These are phyloP conservation scores for Strobilomyces dryophilus DNA, from an alignment of 768 basidiomycete genomes.

Conservation along the genomic window DNA sequence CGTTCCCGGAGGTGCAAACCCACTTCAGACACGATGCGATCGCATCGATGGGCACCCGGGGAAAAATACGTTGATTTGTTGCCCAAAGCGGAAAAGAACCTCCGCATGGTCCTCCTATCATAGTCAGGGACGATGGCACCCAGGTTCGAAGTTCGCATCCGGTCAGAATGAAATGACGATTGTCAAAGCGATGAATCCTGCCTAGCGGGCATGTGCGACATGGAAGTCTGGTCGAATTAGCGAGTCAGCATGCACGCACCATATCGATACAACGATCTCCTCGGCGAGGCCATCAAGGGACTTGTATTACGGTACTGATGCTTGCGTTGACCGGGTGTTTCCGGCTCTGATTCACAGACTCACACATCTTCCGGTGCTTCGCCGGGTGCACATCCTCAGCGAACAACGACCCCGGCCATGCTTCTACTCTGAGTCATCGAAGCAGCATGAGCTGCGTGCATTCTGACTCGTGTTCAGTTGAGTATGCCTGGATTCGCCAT, in stretches of 20 bases:
- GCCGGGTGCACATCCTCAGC: too few relatives aligned
- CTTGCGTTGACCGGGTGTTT: too few relatives aligned
- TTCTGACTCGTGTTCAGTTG: too few relatives aligned
- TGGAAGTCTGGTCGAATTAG: not conserved
- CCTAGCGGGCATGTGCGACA: not conserved
- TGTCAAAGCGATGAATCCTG: not conserved
- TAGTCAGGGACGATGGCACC: not conserved
- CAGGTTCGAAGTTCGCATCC: not conserved
- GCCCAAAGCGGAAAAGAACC: conserved; percentile 9
- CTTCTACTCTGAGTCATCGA: too few relatives aligned
- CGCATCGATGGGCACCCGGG: conserved; percentile 9
- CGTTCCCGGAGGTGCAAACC: not conserved
- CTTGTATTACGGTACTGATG: too few relatives aligned
- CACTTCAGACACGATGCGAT: conserved; percentile 16
- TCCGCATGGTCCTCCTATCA: not conserved
- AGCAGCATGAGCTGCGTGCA: too few relatives aligned
- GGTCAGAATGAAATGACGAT: too few relatives aligned
- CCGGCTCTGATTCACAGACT: too few relatives aligned
- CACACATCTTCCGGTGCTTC: too few relatives aligned
- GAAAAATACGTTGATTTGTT: not conserved
- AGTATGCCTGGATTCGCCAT: too few relatives aligned
- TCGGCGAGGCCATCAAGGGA: conserved; percentile 14
- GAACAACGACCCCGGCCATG: too few relatives aligned
- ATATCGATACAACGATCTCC: not conserved
- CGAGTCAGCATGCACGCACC: not conserved